These are phyloP conservation scores for Schizonepeta tenuifolia DNA, from an alignment of 257 asterid species.

Conservation along the genomic window DNA sequence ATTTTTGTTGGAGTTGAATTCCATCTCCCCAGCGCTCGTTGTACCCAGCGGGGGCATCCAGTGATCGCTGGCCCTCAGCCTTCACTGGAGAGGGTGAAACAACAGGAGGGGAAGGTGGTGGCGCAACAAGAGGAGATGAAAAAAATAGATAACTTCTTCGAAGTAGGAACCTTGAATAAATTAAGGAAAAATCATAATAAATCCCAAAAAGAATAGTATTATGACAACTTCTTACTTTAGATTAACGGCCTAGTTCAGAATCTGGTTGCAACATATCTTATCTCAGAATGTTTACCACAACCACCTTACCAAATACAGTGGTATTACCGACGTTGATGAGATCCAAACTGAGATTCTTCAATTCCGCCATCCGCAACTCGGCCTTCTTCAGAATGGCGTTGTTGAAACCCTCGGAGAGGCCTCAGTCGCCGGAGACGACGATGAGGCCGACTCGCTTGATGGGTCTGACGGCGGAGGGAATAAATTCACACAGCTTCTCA, in stretches of 20 bases:
- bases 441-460: slow-evolving; percentile 65
- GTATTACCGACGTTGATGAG: slow-evolving; percentile 57
- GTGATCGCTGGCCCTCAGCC: too few relatives aligned
- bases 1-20: too few relatives aligned
- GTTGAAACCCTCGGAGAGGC: slow-evolving; percentile 81
- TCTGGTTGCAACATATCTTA: neutral
- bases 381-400: slow-evolving; percentile 53
- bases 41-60: too few relatives aligned
- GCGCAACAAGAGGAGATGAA: slow-evolving; percentile 17
- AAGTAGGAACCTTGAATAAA: neutral
- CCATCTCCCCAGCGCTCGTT: too few relatives aligned
- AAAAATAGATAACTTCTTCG: slow-evolving; percentile 1
- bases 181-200: neutral
- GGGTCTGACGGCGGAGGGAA: slow-evolving; percentile 63
- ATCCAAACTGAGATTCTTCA: slow-evolving; percentile 50
- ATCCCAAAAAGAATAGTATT: neutral
- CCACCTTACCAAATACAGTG: neutral
- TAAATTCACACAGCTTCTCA: too few relatives aligned
- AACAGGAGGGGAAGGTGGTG: too few relatives aligned
- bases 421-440: slow-evolving; percentile 67
- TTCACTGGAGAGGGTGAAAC: too few relatives aligned
- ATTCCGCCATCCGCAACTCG: slow-evolving; percentile 54
- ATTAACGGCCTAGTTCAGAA: neutral
- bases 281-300: neutral
- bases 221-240: neutral